Evolutionary conservation across 2,329 filamentous ascomycete genomes (phyloP).

Genomic region (Metarhizium robertsii): DNA sequence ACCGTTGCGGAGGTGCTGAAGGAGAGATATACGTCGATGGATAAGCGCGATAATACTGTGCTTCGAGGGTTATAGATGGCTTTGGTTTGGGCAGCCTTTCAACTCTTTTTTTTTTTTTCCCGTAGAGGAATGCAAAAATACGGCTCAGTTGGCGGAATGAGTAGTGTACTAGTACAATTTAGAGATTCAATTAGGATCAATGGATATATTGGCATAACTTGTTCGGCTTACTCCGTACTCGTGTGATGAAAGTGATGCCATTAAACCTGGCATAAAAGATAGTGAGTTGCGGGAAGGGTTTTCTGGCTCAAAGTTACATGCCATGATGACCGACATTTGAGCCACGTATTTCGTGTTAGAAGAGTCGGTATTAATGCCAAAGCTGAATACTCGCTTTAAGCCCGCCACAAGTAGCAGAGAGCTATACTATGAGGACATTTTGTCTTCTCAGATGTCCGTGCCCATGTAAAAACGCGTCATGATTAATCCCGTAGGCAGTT

Average conservation of each 20-base stretch:
- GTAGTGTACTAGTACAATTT: neutral
- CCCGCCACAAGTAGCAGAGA: too few relatives aligned
- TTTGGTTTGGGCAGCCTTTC: neutral
- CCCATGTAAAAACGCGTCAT: too few relatives aligned
- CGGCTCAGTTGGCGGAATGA: neutral
- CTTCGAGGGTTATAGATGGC: slow-evolving; percentile 28
- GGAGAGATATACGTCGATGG: slow-evolving; percentile 44
- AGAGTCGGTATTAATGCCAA: too few relatives aligned
- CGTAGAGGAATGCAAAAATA: neutral
- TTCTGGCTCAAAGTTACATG: neutral
- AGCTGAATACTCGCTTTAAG: too few relatives aligned
- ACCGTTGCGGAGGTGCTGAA: slow-evolving; percentile 43
- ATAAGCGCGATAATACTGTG: slow-evolving; percentile 34
- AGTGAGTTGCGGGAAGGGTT: neutral
- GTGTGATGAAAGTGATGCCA: neutral
- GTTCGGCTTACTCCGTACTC: neutral
- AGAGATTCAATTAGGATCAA: neutral
- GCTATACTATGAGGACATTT: too few relatives aligned
- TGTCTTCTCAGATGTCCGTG: too few relatives aligned
- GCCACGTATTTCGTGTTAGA: too few relatives aligned
- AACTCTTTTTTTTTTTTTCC: neutral
- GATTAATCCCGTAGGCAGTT: too few relatives aligned
- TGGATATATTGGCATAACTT: neutral
- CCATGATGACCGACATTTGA: too few relatives aligned
- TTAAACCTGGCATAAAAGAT: neutral